These are phyloP conservation scores for Zygosaccharomyces gambellarensis DNA, from an alignment of 805 yeast genomes.

Conservation along the genomic window DNA sequence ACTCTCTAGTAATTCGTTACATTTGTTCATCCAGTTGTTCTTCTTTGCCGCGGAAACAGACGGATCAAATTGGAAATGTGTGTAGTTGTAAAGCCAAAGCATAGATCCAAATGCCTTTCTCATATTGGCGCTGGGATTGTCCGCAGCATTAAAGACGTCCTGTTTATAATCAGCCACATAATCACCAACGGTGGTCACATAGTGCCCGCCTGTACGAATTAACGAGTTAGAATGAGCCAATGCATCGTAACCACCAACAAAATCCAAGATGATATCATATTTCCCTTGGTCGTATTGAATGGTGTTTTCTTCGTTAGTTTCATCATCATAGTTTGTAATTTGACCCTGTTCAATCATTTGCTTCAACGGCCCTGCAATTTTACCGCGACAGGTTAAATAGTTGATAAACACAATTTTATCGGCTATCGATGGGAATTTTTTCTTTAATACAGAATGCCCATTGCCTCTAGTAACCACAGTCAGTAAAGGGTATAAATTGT, in stretches of 20 bases:
- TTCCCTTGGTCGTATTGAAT: conserved; percentile 38
- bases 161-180: conserved; percentile 38
- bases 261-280: conserved; percentile 65
- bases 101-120: conserved; percentile 35
- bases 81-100: conserved; percentile 37
- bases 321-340: conserved; percentile 32
- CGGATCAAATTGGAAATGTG: conserved; percentile 35
- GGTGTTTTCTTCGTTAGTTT: conserved; percentile 23
- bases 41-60: conserved; percentile 24
- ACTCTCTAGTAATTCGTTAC: conserved; percentile 43
- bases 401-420: conserved; percentile 38
- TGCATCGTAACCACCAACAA: conserved; percentile 61
- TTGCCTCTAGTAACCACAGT: conserved; percentile 54
- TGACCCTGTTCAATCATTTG: conserved; percentile 34
- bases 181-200: conserved; percentile 63
- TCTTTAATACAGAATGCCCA: conserved; percentile 41
- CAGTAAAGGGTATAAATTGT: conserved; percentile 46
- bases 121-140: conserved; percentile 34
- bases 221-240: conserved; percentile 40
- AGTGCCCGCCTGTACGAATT: conserved; percentile 48
- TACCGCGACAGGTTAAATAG: conserved; percentile 33
- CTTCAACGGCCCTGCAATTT: conserved; percentile 30
- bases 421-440: conserved; percentile 37
- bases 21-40: conserved; percentile 39
- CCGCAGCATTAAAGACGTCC: conserved; percentile 37